Evolutionary conservation across 257 asterid species (phyloP).

Genomic region (Solanum chiquidenum): DNA sequence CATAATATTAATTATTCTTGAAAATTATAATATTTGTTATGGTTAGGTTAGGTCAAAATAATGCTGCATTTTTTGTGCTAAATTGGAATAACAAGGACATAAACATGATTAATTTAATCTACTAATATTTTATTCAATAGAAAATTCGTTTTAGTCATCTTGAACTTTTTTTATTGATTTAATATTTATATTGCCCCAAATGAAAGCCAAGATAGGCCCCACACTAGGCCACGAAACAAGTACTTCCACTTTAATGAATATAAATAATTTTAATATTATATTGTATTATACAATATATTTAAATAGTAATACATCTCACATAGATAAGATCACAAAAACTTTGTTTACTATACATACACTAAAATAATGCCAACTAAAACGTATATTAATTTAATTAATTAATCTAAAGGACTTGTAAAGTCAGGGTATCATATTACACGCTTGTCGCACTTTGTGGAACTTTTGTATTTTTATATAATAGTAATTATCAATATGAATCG

Average conservation of each 20-base stretch:
- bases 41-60: conserved; percentile 34
- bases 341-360: not conserved
- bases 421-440: conserved; percentile 40
- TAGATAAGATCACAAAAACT: conserved; percentile 21
- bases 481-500: not conserved
- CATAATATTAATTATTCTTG: not conserved
- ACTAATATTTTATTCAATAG: not conserved
- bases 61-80: conserved; percentile 23
- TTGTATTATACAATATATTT: not conserved
- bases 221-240: conserved; percentile 11
- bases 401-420: conserved; percentile 24
- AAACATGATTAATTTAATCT: conserved; percentile 11
- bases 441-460: conserved; percentile 43
- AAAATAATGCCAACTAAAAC: conserved; percentile 2
- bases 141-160: conserved; percentile 12
- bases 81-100: conserved; percentile 4
- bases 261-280: not conserved
- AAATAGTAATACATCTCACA: conserved; percentile 1
- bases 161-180: not conserved
- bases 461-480: not conserved
- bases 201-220: conserved; percentile 39
- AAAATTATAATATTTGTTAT: not conserved
- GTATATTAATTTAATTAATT: not conserved
- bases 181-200: conserved; percentile 23
- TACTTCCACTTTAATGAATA: not conserved